These are phyloP conservation scores for Pichiaceae sp. DNA, from an alignment of 1,139 yeast genomes.

Conservation along the genomic window DNA sequence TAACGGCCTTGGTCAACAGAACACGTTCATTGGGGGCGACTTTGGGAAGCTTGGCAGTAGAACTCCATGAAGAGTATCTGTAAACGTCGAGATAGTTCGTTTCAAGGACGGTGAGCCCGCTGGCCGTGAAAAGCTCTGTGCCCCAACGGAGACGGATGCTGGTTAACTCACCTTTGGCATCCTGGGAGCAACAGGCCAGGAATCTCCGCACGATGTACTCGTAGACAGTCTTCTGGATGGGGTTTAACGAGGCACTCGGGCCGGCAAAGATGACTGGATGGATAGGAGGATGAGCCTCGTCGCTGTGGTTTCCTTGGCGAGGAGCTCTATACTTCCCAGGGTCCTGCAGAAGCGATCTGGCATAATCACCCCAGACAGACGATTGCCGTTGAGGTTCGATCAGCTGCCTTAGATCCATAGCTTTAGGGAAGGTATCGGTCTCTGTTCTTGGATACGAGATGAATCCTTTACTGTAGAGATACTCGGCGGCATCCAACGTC, in stretches of 20 bases:
- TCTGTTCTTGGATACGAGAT: constrained; percentile 97
- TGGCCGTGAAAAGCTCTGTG: constrained; percentile 57
- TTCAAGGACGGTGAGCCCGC: constrained; percentile 66
- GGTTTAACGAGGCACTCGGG: constrained; percentile 41
- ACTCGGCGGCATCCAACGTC: constrained; percentile 80
- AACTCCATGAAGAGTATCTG: constrained; percentile 73
- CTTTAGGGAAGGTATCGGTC: constrained; percentile 75
- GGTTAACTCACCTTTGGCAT: constrained; percentile 73
- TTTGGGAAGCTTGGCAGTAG: constrained; percentile 52
- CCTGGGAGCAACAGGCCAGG: constrained; percentile 85
- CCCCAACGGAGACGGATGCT: constrained; percentile 69
- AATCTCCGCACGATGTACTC: constrained; percentile 83
- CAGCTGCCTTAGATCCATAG: constrained; percentile 59
- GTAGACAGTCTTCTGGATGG: constrained; percentile 64
- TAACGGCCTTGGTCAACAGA: constrained; percentile 41
- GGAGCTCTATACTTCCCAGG: constrained; percentile 45
- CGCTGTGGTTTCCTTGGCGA: constrained; percentile 75
- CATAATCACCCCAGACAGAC: constrained; percentile 41
- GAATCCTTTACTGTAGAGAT: constrained; percentile 75
- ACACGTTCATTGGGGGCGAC: constrained; percentile 52
- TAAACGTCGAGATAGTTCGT: constrained; percentile 75
- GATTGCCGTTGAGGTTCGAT: constrained; percentile 53
- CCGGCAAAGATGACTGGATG: constrained; percentile 62
- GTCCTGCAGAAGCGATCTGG: constrained; percentile 27
- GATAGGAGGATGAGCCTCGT: constrained; percentile 97